Base-by-base conservation (phyloP, 1,139 yeast species). In the Geotrichum siamense region DNA sequence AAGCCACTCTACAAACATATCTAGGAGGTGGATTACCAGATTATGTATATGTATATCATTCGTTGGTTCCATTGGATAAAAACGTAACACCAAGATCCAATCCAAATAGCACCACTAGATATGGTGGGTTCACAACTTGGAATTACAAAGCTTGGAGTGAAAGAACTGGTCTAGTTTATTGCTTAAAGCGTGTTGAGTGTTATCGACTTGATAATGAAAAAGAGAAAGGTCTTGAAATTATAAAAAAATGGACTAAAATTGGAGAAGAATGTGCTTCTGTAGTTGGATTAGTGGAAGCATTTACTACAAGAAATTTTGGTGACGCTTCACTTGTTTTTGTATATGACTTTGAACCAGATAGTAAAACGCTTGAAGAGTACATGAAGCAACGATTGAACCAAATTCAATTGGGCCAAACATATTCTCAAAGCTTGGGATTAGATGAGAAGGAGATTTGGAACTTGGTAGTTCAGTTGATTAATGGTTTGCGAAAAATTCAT, bases 271-370 rank as follows among this genome's bases (percentile, higher is more conserved):
- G 53, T 20, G 74, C 89, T 12, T 79, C 80, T 54, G 67, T 86
- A 15, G 85, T 83, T 1, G 71, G 72, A 32, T 64, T 87, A 6
- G 73, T 76, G 42, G 96, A 89, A 59, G 87, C 94, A 9, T 91
- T 91, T 60, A 82, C 96, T 1, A 80, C 93, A 9, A 75, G 86
- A 51, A 84, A 89, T 4, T 91, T 93, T 66, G 89, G 87, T 32
- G 91, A 83, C 52, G 72, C 74, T 49, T 78, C 85, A 25, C 53
- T 67, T 27, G 55, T 76, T 36, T 63, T 79, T 38, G 77, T 79
- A 3, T 77, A 78, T 57, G 93, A 82, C 53, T 84, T 75, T 59
- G 79, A 72, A 58, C 91, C 94, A 22, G 65, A 74, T 44, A 70
- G 86, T 1, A 64, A 65, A 42, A 79, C 87, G 2, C 62, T 83